Evolutionary conservation across 1,284 basidiomycete species (phyloP), one percentile per base, ranked within the genome.

Genomic region (Kwoniella shivajii): DNA sequence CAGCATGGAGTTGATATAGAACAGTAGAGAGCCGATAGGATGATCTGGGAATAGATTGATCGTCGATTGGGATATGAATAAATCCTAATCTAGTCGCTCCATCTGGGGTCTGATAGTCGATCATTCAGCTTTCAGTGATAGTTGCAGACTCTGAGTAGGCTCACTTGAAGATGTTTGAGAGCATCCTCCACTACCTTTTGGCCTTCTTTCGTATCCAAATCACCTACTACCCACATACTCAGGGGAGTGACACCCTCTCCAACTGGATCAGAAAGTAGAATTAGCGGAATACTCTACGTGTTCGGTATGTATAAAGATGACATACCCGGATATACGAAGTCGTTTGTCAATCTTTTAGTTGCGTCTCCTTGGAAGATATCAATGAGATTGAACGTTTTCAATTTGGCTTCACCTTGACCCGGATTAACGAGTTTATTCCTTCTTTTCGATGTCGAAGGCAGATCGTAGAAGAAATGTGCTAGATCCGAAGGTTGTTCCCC

Each of bases 401-500:
- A 56, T 42, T 66, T 71, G 47, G 64, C 60, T 16, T 67, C 61
- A 0, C 59, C 61, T 30, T 50, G 22, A 14, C 66, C 59, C 4
- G 75, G 74, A n/a, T 76, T 51, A 48, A 78, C 71, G 53, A 69
- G 58, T 43, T 64, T 61, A 72, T 92, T 96, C 14, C 95, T 80
- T 24, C 87, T 82, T 55, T 81, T 79, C 39, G 82, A 81, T 0
- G 90, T 86, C 0, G 83, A 84, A 0, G 92, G 88, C 2, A 92
- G 82, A 69, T 96, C 90, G 72, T 96, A 98, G 79, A 97, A 97
- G 77, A 88, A 90, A 5, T 82, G 88, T 11, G 85, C 78, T 46
- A 92, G 82, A 20, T 78, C 65, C 42, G 90, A 87, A 2, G 80
- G 81, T 16, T 94, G 71, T 31, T 80, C 75, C 2, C 86, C 84